These are phyloP conservation scores for Fistulifera solaris DNA, from an alignment of 108 stramenopile genomes.

Conservation along the genomic window DNA sequence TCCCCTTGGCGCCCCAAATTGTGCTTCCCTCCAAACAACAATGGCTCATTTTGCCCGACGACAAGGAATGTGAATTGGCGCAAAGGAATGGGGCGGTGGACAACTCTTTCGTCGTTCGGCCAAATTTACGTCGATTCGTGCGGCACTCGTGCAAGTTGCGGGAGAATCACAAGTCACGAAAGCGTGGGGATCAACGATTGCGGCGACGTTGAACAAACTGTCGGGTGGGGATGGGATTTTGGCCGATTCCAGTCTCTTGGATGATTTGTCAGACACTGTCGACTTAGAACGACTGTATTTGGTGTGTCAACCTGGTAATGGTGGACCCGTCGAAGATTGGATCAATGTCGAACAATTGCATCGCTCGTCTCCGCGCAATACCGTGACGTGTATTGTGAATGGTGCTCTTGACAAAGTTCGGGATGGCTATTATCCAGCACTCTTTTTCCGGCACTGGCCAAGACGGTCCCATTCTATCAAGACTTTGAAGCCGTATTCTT, in stretches of 20 bases:
- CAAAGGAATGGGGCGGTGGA: constrained; percentile 58
- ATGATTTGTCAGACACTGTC: constrained; percentile 31
- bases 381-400: constrained; percentile 56
- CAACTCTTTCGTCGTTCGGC: constrained; percentile 47
- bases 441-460: constrained; percentile 79
- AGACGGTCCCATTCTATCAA: constrained; percentile 61
- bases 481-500: constrained; percentile 55
- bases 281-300: constrained; percentile 17
- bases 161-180: constrained; percentile 34
- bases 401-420: constrained; percentile 84
- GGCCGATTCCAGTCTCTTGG: constrained; percentile 47
- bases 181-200: constrained; percentile 72
- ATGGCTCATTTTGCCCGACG: constrained; percentile 76
- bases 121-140: constrained; percentile 68
- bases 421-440: constrained; percentile 65
- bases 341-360: constrained; percentile 69
- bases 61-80: constrained; percentile 73
- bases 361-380: constrained; percentile 1
- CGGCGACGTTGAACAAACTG: constrained; percentile 41
- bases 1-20: constrained; percentile 41
- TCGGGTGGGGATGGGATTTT: constrained; percentile 57
- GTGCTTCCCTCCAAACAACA: constrained; percentile 9
- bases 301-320: constrained; percentile 80
- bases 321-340: constrained; percentile 89
- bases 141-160: constrained; percentile 25